Evolutionary conservation across 2,329 filamentous ascomycete genomes (phyloP).

Genomic region (Colletotrichum sp.): DNA sequence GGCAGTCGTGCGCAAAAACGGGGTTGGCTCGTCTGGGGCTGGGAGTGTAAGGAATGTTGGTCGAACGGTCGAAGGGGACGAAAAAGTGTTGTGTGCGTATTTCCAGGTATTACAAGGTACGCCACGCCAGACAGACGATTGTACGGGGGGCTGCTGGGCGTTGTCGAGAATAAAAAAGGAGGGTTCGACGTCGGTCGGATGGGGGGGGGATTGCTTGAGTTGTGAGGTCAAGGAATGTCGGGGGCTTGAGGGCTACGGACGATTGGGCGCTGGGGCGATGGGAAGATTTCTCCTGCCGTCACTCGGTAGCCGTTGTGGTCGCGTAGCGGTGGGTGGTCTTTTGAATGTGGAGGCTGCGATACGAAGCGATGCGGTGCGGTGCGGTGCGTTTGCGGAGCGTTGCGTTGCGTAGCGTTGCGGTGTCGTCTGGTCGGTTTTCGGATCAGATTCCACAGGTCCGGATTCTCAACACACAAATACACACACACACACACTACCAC

Average conservation of each 20-base stretch:
- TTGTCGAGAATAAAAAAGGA: slow-evolving; percentile 18
- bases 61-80: slow-evolving; percentile 7
- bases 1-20: slow-evolving; percentile 3
- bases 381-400: not conserved
- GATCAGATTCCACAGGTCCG: slow-evolving; percentile 14
- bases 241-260: slow-evolving; percentile 17
- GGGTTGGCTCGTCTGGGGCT: not conserved
- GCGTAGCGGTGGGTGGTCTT: slow-evolving; percentile 17
- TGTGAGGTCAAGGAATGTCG: slow-evolving; percentile 25
- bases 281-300: slow-evolving; percentile 20
- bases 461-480: not conserved
- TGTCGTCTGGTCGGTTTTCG: slow-evolving; percentile 3
- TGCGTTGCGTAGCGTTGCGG: not conserved
- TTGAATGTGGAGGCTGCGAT: slow-evolving; percentile 20
- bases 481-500: not conserved
- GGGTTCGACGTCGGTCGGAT: slow-evolving; percentile 18
- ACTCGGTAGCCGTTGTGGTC: slow-evolving; percentile 19
- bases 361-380: slow-evolving; percentile 2
- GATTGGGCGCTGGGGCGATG: slow-evolving; percentile 12
- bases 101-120: slow-evolving; percentile 24
- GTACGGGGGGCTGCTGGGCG: slow-evolving; percentile 5
- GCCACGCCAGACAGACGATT: slow-evolving; percentile 12
- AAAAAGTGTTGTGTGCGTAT: slow-evolving; percentile 8
- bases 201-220: not conserved
- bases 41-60: slow-evolving; percentile 16